Percentiles rank a stretch among this genome's conserved stretches.
phyloP scores from a whole-genome alignment of 306 rosid genomes.

The Quercus alba region DNA sequence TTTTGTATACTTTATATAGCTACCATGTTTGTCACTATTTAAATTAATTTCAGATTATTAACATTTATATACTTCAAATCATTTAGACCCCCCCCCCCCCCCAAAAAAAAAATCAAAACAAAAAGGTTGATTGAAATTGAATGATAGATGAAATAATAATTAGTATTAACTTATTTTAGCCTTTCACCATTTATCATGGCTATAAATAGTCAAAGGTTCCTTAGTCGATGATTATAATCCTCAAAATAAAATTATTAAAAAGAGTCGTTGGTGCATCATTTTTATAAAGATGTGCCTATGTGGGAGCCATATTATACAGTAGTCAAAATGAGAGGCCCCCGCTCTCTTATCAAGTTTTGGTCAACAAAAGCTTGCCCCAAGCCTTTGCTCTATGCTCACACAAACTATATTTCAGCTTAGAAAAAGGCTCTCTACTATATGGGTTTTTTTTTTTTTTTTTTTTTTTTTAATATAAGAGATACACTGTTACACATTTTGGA shows the following conservation, averaged over 20 bases:
- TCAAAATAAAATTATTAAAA: not conserved
- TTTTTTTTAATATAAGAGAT: not conserved
- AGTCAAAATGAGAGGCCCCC: not conserved
- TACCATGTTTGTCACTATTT: too few relatives aligned
- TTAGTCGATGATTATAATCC: not conserved
- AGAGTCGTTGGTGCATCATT: not conserved
- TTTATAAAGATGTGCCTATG: not conserved
- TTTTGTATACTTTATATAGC: too few relatives aligned
- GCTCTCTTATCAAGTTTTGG: not conserved
- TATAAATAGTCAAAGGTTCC: not conserved
- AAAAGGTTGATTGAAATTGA: not conserved
- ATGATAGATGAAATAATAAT: not conserved
- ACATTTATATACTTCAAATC: too few relatives aligned
- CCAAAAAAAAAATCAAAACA: not conserved
- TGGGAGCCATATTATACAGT: slow-evolving; percentile 9
- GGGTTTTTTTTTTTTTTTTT: not conserved
- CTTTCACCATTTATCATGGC: not conserved
- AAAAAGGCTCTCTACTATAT: too few relatives aligned
- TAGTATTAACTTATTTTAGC: not conserved
- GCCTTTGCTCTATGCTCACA: not conserved
- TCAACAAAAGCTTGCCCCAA: slow-evolving; percentile 17
- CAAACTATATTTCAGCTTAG: not conserved
- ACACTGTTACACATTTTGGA: not conserved
- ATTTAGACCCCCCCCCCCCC: too few relatives aligned
- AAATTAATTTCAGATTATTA: too few relatives aligned